Evolutionary conservation across 2,329 filamentous ascomycete genomes (phyloP), one percentile per base, ranked within the genome.

Genomic region (Chrysoporthe deuterocubensis): DNA sequence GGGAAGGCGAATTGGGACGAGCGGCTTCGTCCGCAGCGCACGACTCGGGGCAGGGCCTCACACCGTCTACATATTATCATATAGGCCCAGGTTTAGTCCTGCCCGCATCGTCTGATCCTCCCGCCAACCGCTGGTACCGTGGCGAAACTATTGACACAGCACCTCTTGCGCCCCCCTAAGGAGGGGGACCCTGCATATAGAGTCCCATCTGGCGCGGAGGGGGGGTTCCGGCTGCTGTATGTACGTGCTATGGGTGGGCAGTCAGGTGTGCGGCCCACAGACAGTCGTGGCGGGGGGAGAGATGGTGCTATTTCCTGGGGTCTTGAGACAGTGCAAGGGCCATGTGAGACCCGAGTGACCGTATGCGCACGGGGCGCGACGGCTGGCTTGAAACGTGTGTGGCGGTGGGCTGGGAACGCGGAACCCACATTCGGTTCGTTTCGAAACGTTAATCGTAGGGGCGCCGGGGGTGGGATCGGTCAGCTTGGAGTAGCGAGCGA

Each of bases 291-390:
- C 59, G 37, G 16, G n/a, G 44, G 6, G n/a, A 21, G 6, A 4
- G 26, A 62, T 66, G 48, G 64, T 64, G 43, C 65, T 48, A 67
- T 64, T 44, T 52, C n/a, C 65, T 58, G 43, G 65, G 65, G 59
- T 63, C 32, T 62, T 64, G 65, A 61, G 65, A 67, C 65, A 67
- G 42, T 37, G 58, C 54, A 40, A 26, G 54, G 54, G 50, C 26
- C 26, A 26, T 54, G 50, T 54, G 50, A 54, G 21, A 54, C 50
- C 14, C 50, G 26, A 14, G 9, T 26, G 48, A 26, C 26, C 26
- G 26, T 40, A 40, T 54, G 50, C 26, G 50, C 50, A 54, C 26
- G 50, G 50, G 21, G 48, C 48, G 4, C 26, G 48, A 8, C 50
- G 21, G 32, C 21, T 26, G 13, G 26, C 50, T 32, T 54, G 50